Conservation (phyloP, 2,329 filamentous ascomycete species). For the Aspergillus cejpii region DNA sequence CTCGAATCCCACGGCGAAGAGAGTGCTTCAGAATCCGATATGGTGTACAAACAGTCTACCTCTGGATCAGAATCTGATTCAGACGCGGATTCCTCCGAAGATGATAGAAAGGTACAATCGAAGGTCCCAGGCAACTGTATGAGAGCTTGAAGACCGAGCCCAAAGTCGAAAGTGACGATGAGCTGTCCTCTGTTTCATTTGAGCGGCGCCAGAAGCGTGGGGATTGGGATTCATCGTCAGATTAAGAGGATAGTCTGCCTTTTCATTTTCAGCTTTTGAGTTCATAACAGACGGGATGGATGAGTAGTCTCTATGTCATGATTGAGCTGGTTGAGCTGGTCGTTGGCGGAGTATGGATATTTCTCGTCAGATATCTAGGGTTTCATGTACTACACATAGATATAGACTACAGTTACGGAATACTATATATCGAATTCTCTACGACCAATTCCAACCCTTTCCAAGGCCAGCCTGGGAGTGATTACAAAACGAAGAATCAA, state of each 20-base stretch:
- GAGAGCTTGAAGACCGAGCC: not conserved
- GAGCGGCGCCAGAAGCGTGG: not conserved
- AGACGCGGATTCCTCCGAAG: not conserved
- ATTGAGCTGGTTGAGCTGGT: too few species aligned
- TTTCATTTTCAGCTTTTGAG: not conserved
- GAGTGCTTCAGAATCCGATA: not conserved
- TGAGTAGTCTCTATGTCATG: too few species aligned
- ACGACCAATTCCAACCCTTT: too few species aligned
- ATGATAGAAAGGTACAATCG: not conserved
- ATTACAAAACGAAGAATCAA: not conserved
- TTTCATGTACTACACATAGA: too few species aligned
- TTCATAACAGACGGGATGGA: not conserved
- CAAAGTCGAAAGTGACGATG: not conserved
- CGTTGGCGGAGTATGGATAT: too few species aligned
- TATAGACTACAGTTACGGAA: too few species aligned
- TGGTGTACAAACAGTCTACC: not conserved
- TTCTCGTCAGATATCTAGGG: too few species aligned
- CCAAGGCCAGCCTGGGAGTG: too few species aligned
- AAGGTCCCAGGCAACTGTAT: not conserved
- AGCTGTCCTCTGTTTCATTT: not conserved
- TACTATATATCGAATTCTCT: too few species aligned
- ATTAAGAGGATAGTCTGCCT: not conserved
- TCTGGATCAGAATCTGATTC: not conserved
- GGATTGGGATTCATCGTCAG: not conserved
- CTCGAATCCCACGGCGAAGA: not conserved